Base-by-base conservation (phyloP, 140 eudicot species). In the Erigeron philadelphicus region DNA sequence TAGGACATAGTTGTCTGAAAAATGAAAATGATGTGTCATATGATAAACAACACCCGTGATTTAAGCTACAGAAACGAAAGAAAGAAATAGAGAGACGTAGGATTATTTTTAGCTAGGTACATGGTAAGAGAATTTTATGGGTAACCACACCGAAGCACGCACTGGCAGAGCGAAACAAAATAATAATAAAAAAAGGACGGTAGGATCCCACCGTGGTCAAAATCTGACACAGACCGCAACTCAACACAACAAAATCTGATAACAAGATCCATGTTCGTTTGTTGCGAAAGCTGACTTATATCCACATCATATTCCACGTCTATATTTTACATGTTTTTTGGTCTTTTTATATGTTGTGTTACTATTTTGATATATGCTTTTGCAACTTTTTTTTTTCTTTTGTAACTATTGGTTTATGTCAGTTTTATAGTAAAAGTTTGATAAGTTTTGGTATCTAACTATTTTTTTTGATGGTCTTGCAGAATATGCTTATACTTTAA, bases 401-500 rank as follows among this genome's bases (percentile, higher is more conserved):
- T 15, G 12, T 35, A 50, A 2, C 4, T 41, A 9, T 55, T 42
- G 16, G 0, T 69, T 23, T 31, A n/a, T 11, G 3, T 7, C 15
- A 10, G 1, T 50, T 50, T 50, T 12, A 11, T 11, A 43, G 1
- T 48, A n/a, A 41, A 35, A 13, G 11, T 16, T 15, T 12, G 9
- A 42, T 63, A 16, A 63, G 9, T 59, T 67, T 64, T 23, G 11
- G 38, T 31, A 31, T 31, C 3, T 31, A 58, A 23, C 12, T 45
- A 25, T 31, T 3, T 6, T 41, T 64, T 17, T 35, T 1, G 0
- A 6, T 49, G 9, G n/a, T 45, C 38, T 52, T 81, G 73, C 87
- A 93, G 98, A 93, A 64, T 93, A 93, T 42, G 99, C 99, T 1
- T 93, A 93, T 47, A 93, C 99, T 0, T 76, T 93, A 60, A 64